Base-by-base conservation (phyloP, 140 eudicot species). In the Flaveria floridana region DNA sequence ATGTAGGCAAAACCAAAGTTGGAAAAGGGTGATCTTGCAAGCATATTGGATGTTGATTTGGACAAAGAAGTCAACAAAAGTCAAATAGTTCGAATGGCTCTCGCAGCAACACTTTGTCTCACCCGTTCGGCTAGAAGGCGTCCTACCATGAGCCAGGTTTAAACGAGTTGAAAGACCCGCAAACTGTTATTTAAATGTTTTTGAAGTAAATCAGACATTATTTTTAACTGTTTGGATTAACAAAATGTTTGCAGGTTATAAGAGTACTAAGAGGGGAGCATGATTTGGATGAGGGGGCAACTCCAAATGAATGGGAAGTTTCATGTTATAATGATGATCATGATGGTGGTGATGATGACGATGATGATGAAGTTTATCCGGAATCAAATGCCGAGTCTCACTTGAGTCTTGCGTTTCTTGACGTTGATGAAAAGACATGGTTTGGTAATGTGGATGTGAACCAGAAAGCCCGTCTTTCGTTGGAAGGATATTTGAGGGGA, bases 331-430 rank as follows among this genome's bases (percentile, higher is more conserved):
- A 78, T 19, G 71, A 76, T 5, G 88, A 82, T 37, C 74, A 81
- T 11, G 55, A 85, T 37, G 95, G 91, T 76, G 71, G 74, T 5
- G 88, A 80, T 26, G 77, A 79, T 15, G 59, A 80, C 26, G 64
- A 80, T 21, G 97, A 91, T 48, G 99, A 94, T 76, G 99, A 94
- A 71, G 96, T 94, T 39, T 91, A 94, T 81, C 95, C 91, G 13
- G 89, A 84, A 67, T 87, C 95, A 18, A 81, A 85, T 61, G 86
- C 87, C 48, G 92, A 85, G 79, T 87, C 96, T 20, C 97, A 91
- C 72, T 65, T 94, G 76, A 85, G 87, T 77, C 82, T 94, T 16
- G 97, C 95, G 13, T 83, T 91, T 25, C 89, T 87, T 51, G 99
- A 91, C 53, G 78, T 88, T 8, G 91, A 86, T 4, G 91, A 90